Evolutionary conservation across 2,329 filamentous ascomycete genomes (phyloP), one percentile per base, ranked within the genome.

Genomic region (Pseudocercospora pini-densiflorae): DNA sequence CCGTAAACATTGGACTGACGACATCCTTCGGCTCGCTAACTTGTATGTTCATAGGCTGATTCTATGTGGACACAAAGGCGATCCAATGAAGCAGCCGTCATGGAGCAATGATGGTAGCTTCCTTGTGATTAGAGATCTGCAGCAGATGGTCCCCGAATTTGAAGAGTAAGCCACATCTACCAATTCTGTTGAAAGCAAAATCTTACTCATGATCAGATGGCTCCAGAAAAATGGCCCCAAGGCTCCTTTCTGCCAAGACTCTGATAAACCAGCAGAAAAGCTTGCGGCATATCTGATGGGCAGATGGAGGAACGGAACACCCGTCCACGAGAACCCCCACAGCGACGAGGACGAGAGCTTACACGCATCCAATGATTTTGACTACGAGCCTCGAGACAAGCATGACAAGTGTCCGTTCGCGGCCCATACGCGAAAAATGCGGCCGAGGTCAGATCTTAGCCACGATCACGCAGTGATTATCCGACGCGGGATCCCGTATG

Each of bases 271-370:
- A 59, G 57, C 57, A 59, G 57, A 59, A 59, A 59, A 59, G 21
- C 57, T 59, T 59, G 57, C 57, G 57, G 57, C 57, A 59, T 59
- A 59, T 29, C 57, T 59, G 57, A 59, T 59, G 57, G 57, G 57
- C 57, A 59, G 57, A 59, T 59, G 57, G 57, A 59, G 57, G 57
- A 59, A 59, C 57, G 57, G 57, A 59, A 59, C 57, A 59, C 57
- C 57, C 43, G 57, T 59, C 57, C 57, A 59, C 57, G 57, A 59
- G 33, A 59, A 27, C 33, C 57, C 57, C 36, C 57, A 59, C 57
- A 59, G 57, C 57, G 57, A 59, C 36, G 57, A 59, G 36, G 57
- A 59, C 57, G 57, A 59, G 33, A 59, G 57, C 57, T 59, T 59
- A 29, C 57, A 59, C 57, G 57, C 57, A 59, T 59, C 57, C 57